Evolutionary conservation across 1,284 basidiomycete genomes (phyloP).

Genomic region (Ganoderma boninense): DNA sequence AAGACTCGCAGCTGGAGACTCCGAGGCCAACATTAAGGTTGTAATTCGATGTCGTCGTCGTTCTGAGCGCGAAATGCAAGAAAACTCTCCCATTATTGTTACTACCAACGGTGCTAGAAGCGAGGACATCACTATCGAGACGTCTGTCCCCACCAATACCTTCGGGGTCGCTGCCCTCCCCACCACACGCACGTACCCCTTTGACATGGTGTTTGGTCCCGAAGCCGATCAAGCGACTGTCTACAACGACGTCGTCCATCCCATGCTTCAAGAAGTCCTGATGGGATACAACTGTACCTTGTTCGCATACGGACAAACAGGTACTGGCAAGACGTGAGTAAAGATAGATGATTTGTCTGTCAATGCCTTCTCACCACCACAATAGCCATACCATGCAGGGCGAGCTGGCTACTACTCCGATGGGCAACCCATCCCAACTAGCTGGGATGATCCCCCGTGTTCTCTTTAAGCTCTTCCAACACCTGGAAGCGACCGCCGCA

Average conservation of each 20-base stretch:
- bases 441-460: conserved; percentile 99
- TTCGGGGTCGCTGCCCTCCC: conserved; percentile 73
- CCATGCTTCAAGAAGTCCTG: conserved; percentile 93
- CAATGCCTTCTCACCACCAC: conserved; percentile 1
- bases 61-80: conserved; percentile 84
- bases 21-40: conserved; percentile 88
- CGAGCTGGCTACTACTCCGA: conserved; percentile 81
- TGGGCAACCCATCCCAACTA: conserved; percentile 87
- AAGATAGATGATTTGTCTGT: background rate
- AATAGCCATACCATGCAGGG: conserved; percentile 95
- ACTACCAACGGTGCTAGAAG: conserved; percentile 76
- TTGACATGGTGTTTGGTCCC: conserved; percentile 94
- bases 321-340: conserved; percentile 96
- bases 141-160: conserved; percentile 67
- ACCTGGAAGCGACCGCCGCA: conserved; percentile 77
- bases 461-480: conserved; percentile 91
- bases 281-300: conserved; percentile 98
- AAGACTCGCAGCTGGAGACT: conserved; percentile 47
- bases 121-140: conserved; percentile 83
- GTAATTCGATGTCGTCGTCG: conserved; percentile 86
- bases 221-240: conserved; percentile 97
- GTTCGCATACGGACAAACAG: conserved; percentile 99
- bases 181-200: conserved; percentile 86
- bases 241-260: conserved; percentile 92
- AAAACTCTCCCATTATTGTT: conserved; percentile 86